phyloP scores from a whole-genome alignment of 179 eudicot species.

The Spergularia azorica region DNA sequence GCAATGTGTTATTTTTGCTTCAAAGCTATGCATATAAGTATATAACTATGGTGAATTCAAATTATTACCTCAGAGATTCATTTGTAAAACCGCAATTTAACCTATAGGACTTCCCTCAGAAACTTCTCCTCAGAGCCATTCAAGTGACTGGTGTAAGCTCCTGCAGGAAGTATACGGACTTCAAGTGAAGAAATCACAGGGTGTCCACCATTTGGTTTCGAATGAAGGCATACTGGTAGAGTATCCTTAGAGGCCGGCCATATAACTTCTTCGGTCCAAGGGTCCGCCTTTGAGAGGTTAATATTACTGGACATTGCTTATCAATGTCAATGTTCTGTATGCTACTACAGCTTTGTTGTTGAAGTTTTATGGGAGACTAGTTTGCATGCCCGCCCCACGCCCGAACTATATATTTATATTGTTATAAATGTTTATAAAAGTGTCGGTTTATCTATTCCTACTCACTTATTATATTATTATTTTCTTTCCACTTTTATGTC shows the following conservation, averaged over 20 bases:
- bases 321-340: no score
- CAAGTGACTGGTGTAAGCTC: slow-evolving; percentile 52
- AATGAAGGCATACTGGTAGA: slow-evolving; percentile 55
- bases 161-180: slow-evolving; percentile 68
- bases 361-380: no score
- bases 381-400: no score
- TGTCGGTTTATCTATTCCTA: no score
- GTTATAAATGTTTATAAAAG: no score
- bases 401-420: no score
- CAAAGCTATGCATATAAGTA: neutral
- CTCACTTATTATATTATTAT: no score
- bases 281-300: slow-evolving; percentile 57
- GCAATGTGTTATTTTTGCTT: neutral
- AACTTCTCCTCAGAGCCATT: slow-evolving; percentile 29
- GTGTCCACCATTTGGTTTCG: slow-evolving; percentile 54
- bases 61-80: slow-evolving; percentile 52
- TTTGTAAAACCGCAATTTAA: slow-evolving; percentile 63
- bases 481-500: no score
- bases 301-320: slow-evolving; percentile 48
- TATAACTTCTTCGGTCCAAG: slow-evolving; percentile 74
- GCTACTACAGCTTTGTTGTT: no score
- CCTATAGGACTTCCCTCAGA: slow-evolving; percentile 55
- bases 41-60: neutral
- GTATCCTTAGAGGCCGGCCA: slow-evolving; percentile 55
- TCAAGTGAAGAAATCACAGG: slow-evolving; percentile 76